A percentile compares a stretch with the other conserved stretches of the same genome.
Evolutionary conservation across 73 alveolate species (phyloP).

Genomic region (Tetrahymena malaccensis): DNA sequence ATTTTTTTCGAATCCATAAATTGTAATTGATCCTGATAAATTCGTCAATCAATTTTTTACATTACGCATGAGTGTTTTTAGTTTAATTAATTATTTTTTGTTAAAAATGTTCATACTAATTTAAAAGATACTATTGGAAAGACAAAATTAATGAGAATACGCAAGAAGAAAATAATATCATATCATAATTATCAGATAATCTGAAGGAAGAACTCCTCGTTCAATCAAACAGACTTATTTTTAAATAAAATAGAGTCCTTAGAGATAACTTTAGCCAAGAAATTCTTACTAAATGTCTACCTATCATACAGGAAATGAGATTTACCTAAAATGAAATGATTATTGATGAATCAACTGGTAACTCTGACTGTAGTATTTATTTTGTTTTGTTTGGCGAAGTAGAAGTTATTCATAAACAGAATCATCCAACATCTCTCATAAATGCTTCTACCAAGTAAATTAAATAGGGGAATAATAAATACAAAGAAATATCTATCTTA

Average conservation of each 20-base stretch:
- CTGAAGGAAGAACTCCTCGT: constrained; percentile 21
- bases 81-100: no score
- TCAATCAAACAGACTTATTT: not conserved
- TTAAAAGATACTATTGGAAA: constrained; percentile 22
- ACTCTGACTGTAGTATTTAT: not conserved
- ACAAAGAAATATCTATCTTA: not conserved
- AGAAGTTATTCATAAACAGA: not conserved
- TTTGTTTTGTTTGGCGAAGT: not conserved
- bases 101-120: not conserved
- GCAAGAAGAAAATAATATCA: constrained; percentile 13
- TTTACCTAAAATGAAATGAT: not conserved
- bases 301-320: not conserved
- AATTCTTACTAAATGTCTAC: not conserved
- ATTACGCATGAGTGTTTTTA: no score
- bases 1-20: no score
- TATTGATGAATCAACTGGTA: not conserved
- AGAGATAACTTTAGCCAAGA: not conserved
- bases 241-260: not conserved
- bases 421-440: not conserved
- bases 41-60: no score
- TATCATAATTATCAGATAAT: constrained; percentile 11
- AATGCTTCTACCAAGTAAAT: not conserved
- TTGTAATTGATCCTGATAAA: no score
- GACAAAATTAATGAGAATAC: not conserved
- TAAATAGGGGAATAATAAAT: not conserved